phyloP scores from a whole-genome alignment of 352 stramenopile species.

The Phytophthora macrochlamydospora region DNA sequence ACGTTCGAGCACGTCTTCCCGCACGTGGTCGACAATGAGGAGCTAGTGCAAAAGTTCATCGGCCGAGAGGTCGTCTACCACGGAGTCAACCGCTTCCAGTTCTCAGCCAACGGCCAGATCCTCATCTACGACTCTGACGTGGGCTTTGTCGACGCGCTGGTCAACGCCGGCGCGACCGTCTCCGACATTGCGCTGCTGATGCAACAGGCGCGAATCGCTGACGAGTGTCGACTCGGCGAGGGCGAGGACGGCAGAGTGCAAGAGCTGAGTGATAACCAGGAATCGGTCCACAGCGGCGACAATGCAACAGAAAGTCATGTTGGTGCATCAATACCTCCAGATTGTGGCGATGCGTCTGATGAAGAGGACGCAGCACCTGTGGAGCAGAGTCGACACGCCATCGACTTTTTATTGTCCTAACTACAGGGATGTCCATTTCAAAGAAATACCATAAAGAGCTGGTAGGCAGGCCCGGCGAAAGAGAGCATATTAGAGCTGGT shows the following conservation, averaged over 20 bases:
- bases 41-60: constrained; percentile 46
- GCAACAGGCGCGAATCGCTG: constrained; percentile 50
- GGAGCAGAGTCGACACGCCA: constrained; percentile 21
- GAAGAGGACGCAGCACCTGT: constrained; percentile 9
- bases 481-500: background rate
- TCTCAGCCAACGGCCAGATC: constrained; percentile 47
- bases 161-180: constrained; percentile 43
- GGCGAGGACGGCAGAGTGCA: constrained; percentile 6
- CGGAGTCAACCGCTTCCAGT: constrained; percentile 60
- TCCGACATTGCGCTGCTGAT: constrained; percentile 55
- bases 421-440: background rate
- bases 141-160: constrained; percentile 56
- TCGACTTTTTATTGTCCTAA: constrained; percentile 41
- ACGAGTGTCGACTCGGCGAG: constrained; percentile 45
- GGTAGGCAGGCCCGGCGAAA: background rate
- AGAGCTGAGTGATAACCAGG: constrained; percentile 18
- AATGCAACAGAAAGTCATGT: constrained; percentile 8
- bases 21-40: constrained; percentile 55
- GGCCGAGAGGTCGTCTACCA: constrained; percentile 55
- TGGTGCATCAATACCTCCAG: background rate
- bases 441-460: background rate
- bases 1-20: constrained; percentile 70
- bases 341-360: constrained; percentile 7
- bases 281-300: background rate
- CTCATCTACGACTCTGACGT: constrained; percentile 63